These are phyloP conservation scores for Vachellia collinsii DNA, from an alignment of 306 rosid species.

Conservation along the genomic window DNA sequence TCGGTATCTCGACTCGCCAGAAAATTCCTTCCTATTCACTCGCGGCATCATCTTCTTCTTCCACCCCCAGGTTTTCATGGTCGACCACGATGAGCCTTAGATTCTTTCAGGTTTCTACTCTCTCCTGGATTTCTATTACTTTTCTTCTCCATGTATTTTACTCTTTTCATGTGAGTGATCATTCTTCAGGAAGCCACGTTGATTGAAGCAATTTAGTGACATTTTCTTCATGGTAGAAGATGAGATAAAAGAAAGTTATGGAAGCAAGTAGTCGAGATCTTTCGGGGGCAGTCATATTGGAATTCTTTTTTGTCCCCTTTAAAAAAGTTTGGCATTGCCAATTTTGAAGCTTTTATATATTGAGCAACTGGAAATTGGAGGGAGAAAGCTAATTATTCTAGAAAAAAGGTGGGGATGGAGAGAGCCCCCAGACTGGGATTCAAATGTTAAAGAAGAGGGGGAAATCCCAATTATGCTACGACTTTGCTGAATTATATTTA, in stretches of 20 bases:
- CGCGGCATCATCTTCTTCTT: conserved; percentile 10
- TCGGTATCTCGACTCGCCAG: background rate
- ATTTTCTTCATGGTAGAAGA: background rate
- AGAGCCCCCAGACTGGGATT: background rate
- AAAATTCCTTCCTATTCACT: conserved; percentile 29
- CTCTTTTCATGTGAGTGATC: background rate
- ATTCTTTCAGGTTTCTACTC: conserved; percentile 27
- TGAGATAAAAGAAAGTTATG: background rate
- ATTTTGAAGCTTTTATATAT: background rate
- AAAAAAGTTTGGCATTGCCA: background rate
- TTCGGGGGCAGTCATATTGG: background rate
- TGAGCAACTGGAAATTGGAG: background rate
- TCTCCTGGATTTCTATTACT: background rate
- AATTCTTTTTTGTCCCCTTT: background rate
- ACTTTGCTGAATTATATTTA: background rate
- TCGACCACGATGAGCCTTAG: conserved; percentile 16
- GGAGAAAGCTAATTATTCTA: background rate
- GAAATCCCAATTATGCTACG: background rate
- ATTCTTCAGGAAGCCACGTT: background rate
- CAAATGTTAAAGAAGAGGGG: background rate
- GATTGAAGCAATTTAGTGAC: background rate
- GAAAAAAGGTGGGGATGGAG: background rate
- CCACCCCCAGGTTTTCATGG: background rate
- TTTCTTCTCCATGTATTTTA: background rate
- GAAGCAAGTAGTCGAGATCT: background rate